Evolutionary conservation across 257 asterid species (phyloP).

Genomic region (Verbascum thapsus): DNA sequence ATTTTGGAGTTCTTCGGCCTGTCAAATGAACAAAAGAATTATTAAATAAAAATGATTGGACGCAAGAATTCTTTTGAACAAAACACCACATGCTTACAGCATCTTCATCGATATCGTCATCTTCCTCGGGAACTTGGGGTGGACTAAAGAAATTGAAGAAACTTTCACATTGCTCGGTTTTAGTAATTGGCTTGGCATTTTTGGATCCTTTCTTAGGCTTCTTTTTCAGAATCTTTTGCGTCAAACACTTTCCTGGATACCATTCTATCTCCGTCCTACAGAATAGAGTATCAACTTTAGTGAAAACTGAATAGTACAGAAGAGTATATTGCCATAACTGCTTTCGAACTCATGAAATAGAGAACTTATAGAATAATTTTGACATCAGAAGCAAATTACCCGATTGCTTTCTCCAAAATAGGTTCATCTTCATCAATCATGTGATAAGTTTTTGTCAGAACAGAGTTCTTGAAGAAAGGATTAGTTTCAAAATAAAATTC

Average conservation of each 20-base stretch:
- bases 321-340: background rate
- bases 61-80: too few species aligned
- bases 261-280: conserved; percentile 76
- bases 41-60: conserved; percentile 7
- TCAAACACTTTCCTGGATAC: conserved; percentile 75
- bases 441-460: conserved; percentile 57
- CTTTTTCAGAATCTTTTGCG: conserved; percentile 66
- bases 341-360: background rate
- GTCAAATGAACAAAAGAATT: conserved; percentile 8
- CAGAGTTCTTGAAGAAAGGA: conserved; percentile 49
- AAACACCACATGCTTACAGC: conserved; percentile 35
- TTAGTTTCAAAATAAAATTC: conserved; percentile 54
- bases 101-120: conserved; percentile 66
- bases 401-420: conserved; percentile 61
- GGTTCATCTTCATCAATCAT: conserved; percentile 71
- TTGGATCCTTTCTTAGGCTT: conserved; percentile 71
- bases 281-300: background rate
- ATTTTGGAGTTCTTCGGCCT: conserved; percentile 78
- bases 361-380: background rate
- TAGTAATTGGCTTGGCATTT: conserved; percentile 54
- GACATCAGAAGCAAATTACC: conserved; percentile 34
- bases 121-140: conserved; percentile 75
- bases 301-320: background rate
- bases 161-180: conserved; percentile 69
- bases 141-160: conserved; percentile 84